Conservation (phyloP, 768 basidiomycete genomes). For the Bullera alba region DNA sequence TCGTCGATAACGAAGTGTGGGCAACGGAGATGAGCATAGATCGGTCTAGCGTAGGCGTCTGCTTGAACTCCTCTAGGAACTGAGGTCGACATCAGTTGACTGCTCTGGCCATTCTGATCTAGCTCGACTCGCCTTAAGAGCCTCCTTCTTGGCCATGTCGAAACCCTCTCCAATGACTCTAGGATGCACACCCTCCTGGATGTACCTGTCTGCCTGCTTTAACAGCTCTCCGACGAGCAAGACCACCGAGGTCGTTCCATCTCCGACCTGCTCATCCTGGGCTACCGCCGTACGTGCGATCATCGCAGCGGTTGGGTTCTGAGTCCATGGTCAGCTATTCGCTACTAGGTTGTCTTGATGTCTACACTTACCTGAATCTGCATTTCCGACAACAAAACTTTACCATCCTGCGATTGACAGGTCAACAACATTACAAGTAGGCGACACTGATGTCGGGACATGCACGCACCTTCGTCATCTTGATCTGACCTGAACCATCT, state of each 20-base stretch:
- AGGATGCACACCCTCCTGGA: slow-evolving; percentile 95
- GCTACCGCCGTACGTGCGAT: slow-evolving; percentile 97
- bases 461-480: slow-evolving; percentile 78
- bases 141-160: slow-evolving; percentile 95
- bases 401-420: slow-evolving; percentile 79
- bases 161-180: slow-evolving; percentile 91
- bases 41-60: slow-evolving; percentile 62
- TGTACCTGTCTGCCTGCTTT: slow-evolving; percentile 96
- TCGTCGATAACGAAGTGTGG: slow-evolving; percentile 90
- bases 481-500: slow-evolving; percentile 90
- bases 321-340: not conserved
- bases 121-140: slow-evolving; percentile 60
- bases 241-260: slow-evolving; percentile 95
- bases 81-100: slow-evolving; percentile 41
- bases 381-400: slow-evolving; percentile 97
- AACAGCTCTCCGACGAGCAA: slow-evolving; percentile 89
- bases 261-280: slow-evolving; percentile 96
- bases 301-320: slow-evolving; percentile 97
- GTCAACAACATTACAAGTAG: not conserved
- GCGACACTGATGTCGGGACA: not conserved
- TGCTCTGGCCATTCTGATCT: not conserved
- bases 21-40: slow-evolving; percentile 88
- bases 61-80: slow-evolving; percentile 91
- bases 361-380: slow-evolving; percentile 60
- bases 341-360: not conserved